These are phyloP conservation scores for Dictyostelium brefeldianum DNA, from an alignment of 78 protist species.

Conservation along the genomic window DNA sequence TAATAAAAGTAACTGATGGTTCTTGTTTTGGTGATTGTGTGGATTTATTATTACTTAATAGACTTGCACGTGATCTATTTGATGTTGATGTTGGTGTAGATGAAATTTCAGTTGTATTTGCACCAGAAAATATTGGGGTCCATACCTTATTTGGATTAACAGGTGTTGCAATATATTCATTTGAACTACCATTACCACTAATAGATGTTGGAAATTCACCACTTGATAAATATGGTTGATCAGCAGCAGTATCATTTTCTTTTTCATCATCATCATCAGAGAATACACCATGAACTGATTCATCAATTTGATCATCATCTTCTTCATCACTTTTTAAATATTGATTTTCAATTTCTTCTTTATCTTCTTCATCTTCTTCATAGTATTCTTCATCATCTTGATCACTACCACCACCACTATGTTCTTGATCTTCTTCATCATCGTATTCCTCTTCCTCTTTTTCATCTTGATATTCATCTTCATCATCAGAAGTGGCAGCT, in stretches of 20 bases:
- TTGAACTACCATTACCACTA: not conserved
- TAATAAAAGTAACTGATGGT: too few relatives aligned
- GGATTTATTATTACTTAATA: not conserved
- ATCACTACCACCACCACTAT: not conserved
- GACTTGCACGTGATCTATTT: too few relatives aligned
- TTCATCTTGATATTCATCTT: not conserved
- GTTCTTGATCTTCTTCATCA: too few relatives aligned
- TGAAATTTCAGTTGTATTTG: not conserved
- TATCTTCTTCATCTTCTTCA: not conserved
- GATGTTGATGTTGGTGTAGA: not conserved
- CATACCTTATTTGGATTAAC: not conserved
- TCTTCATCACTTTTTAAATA: too few relatives aligned
- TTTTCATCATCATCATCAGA: not conserved
- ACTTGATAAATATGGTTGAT: not conserved
- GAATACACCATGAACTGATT: not conserved
- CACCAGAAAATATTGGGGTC: not conserved
- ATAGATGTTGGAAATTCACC: not conserved
- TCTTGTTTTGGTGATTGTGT: too few relatives aligned
- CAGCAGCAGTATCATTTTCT: not conserved
- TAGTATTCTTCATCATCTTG: not conserved
- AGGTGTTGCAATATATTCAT: not conserved
- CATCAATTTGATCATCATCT: not conserved
- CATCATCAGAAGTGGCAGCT: too few relatives aligned
- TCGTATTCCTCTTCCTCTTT: not conserved
- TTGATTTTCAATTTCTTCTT: too few relatives aligned